Conservation (phyloP, 257 asterid genomes). For the Solanum ossicruentum region DNA sequence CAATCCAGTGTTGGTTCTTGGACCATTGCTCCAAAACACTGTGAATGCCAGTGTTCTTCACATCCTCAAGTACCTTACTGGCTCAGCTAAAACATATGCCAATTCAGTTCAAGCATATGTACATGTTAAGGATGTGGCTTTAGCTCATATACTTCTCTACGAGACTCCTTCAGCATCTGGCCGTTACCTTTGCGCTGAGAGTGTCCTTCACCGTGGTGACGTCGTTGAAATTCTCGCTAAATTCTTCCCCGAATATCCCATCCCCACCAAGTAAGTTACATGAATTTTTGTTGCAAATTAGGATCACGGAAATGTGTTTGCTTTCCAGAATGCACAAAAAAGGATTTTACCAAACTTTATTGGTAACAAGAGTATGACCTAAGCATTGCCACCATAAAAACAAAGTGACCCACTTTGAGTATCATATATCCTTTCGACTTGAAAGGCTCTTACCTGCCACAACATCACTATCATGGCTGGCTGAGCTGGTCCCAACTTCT, state of each 20-base stretch:
- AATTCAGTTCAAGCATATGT: conserved; percentile 78
- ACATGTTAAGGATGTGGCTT: conserved; percentile 75
- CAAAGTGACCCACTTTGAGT: not conserved
- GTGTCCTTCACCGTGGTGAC: conserved; percentile 88
- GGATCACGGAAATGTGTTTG: not conserved
- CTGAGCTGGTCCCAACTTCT: not conserved
- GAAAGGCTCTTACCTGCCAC: conserved; percentile 1
- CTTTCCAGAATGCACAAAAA: not conserved
- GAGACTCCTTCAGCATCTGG: conserved; percentile 75
- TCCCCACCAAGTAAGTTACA: conserved; percentile 69
- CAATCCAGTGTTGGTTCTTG: conserved; percentile 57
- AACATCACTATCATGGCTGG: not conserved
- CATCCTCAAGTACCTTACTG: conserved; percentile 68
- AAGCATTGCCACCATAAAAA: not conserved
- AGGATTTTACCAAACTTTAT: not conserved
- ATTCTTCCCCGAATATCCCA: conserved; percentile 81
- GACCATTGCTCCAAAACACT: conserved; percentile 50
- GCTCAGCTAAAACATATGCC: conserved; percentile 78
- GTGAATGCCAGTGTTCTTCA: conserved; percentile 75
- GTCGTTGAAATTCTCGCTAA: conserved; percentile 79
- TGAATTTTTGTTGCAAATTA: not conserved
- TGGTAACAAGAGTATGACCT: not conserved
- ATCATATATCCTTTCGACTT: not conserved
- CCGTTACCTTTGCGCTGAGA: conserved; percentile 72
- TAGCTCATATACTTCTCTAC: conserved; percentile 75